phyloP scores from a whole-genome alignment of 352 stramenopile genomes.

The Globisporangium uncinulatum region DNA sequence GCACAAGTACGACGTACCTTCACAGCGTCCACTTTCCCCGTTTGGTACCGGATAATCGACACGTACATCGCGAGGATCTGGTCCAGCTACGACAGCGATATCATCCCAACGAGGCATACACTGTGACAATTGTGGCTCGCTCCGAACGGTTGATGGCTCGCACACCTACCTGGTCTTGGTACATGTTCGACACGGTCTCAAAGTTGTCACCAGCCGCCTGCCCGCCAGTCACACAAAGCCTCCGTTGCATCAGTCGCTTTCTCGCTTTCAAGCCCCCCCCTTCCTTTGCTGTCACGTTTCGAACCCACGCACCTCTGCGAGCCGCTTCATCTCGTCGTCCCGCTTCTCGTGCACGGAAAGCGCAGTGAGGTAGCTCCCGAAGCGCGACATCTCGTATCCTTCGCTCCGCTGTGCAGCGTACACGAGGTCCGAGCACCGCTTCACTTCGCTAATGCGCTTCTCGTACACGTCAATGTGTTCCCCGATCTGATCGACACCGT shows the following conservation, averaged over 20 bases:
- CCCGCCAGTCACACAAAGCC: constrained; percentile 2
- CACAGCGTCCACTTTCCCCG: constrained; percentile 79
- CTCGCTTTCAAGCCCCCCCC: not conserved
- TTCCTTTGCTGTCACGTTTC: no score
- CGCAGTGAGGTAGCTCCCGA: constrained; percentile 77
- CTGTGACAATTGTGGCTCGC: no score
- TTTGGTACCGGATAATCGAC: constrained; percentile 80
- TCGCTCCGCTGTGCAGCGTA: constrained; percentile 73
- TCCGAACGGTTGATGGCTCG: not conserved
- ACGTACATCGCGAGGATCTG: constrained; percentile 84
- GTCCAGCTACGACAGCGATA: constrained; percentile 39
- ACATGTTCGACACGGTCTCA: constrained; percentile 81
- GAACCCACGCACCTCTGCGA: constrained; percentile 41
- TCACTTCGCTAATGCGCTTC: constrained; percentile 77
- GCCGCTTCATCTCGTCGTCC: constrained; percentile 65
- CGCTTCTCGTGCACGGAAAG: constrained; percentile 72
- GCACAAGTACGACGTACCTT: constrained; percentile 39
- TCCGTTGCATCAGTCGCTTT: not conserved
- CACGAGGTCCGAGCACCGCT: constrained; percentile 75
- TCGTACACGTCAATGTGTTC: constrained; percentile 85
- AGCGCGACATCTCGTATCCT: constrained; percentile 84
- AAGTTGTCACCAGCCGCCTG: constrained; percentile 75
- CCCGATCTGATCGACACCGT: constrained; percentile 43
- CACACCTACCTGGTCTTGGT: constrained; percentile 69
- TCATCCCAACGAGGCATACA: no score